These are phyloP conservation scores for Hypoxylon fuscum DNA, from an alignment of 495 filamentous ascomycete species.

Conservation along the genomic window DNA sequence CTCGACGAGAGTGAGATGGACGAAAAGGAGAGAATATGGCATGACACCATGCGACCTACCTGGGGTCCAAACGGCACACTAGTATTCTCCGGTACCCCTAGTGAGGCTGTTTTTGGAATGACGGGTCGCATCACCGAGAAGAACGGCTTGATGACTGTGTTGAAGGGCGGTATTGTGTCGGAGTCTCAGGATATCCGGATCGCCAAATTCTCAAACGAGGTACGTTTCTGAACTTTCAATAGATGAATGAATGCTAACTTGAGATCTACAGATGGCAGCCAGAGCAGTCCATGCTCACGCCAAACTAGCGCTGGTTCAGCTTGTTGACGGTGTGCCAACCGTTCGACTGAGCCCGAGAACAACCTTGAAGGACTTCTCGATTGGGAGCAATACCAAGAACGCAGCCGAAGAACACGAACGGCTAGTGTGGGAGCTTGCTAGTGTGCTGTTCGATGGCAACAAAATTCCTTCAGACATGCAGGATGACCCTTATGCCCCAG, in stretches of 20 bases:
- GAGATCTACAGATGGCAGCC: constrained; percentile 39
- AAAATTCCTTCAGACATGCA: constrained; percentile 59
- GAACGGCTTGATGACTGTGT: constrained; percentile 42
- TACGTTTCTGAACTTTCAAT: constrained; percentile 38
- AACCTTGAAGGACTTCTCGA: constrained; percentile 43
- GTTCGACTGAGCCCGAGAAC: constrained; percentile 47
- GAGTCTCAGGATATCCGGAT: constrained; percentile 60
- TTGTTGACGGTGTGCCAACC: constrained; percentile 54
- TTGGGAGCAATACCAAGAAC: constrained; percentile 32
- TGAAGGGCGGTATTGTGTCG: constrained; percentile 46
- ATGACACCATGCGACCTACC: constrained; percentile 74
- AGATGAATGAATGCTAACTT: constrained; percentile 9
- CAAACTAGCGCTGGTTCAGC: constrained; percentile 36
- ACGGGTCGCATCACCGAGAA: constrained; percentile 36
- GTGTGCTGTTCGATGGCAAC: constrained; percentile 83
- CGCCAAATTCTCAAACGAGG: constrained; percentile 60
- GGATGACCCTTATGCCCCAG: constrained; percentile 45
- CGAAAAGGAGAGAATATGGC: constrained; percentile 65
- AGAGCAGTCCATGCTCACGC: constrained; percentile 37
- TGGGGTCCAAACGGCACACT: constrained; percentile 81
- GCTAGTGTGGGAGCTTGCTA: constrained; percentile 78
- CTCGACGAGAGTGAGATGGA: constrained; percentile 66
- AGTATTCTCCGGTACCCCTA: constrained; percentile 63
- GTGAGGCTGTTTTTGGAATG: constrained; percentile 46
- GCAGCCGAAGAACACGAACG: constrained; percentile 62